These are phyloP conservation scores for Termitomyces sp. DNA, from an alignment of 768 basidiomycete species.

Conservation along the genomic window DNA sequence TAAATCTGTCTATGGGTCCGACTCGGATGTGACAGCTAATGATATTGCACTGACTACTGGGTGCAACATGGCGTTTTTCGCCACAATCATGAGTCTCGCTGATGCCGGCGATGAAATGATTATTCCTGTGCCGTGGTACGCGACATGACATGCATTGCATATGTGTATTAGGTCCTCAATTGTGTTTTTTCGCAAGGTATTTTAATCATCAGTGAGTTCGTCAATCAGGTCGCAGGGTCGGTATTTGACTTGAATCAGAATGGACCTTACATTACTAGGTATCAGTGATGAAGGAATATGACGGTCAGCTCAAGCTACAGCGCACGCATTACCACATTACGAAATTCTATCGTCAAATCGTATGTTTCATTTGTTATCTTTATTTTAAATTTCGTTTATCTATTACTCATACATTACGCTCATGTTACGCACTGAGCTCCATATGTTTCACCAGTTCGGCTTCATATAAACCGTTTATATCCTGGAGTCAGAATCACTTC, in stretches of 20 bases:
- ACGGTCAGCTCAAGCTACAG: too few relatives aligned
- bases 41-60: slow-evolving; percentile 71
- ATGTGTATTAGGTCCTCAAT: background rate
- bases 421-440: too few relatives aligned
- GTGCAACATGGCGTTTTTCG: slow-evolving; percentile 69
- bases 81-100: slow-evolving; percentile 58
- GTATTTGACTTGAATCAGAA: slow-evolving; percentile 30
- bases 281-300: too few relatives aligned
- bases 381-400: too few relatives aligned
- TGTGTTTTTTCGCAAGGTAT: slow-evolving; percentile 36
- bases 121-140: slow-evolving; percentile 65
- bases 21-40: slow-evolving; percentile 40
- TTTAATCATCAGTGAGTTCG: slow-evolving; percentile 55
- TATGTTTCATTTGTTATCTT: too few relatives aligned
- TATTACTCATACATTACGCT: too few relatives aligned
- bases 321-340: too few relatives aligned
- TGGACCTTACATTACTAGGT: slow-evolving; percentile 62
- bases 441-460: too few relatives aligned
- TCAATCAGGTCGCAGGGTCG: background rate
- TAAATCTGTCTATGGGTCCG: slow-evolving; percentile 47
- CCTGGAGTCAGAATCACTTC: too few relatives aligned
- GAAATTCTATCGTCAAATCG: too few relatives aligned
- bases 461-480: too few relatives aligned
- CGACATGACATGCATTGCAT: background rate
- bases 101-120: slow-evolving; percentile 68